These are phyloP conservation scores for Passalora sequoiae DNA, from an alignment of 2,329 filamentous ascomycete genomes.

Conservation along the genomic window DNA sequence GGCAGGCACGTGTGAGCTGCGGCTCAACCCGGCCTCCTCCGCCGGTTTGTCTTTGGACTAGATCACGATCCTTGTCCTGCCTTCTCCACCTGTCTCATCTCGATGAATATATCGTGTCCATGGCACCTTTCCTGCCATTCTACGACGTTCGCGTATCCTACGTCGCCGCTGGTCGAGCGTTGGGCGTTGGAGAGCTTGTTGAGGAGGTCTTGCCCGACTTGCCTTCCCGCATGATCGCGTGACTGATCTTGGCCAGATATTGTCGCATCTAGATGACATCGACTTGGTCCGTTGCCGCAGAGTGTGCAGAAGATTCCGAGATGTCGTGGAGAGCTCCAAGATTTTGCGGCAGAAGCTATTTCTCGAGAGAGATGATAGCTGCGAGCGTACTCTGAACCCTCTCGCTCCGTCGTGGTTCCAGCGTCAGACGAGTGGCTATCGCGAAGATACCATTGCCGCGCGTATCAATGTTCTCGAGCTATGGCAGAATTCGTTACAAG, in stretches of 20 bases:
- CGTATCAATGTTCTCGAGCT: slow-evolving; percentile 18
- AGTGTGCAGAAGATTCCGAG: slow-evolving; percentile 15
- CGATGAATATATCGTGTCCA: not conserved
- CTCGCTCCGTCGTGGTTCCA: slow-evolving; percentile 17
- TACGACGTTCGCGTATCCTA: not conserved
- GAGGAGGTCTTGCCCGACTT: slow-evolving; percentile 6
- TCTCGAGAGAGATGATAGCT: slow-evolving; percentile 13
- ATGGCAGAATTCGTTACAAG: slow-evolving; percentile 13
- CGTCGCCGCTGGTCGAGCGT: slow-evolving; percentile 16
- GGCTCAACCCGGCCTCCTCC: not conserved
- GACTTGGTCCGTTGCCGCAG: slow-evolving; percentile 19
- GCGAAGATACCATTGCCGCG: slow-evolving; percentile 19
- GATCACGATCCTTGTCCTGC: slow-evolving; percentile 1
- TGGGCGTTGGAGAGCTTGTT: slow-evolving; percentile 20
- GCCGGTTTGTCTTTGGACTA: too few relatives aligned
- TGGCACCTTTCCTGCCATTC: slow-evolving; percentile 3
- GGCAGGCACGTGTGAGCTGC: not conserved
- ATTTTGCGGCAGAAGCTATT: slow-evolving; percentile 14
- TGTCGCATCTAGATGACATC: slow-evolving; percentile 8
- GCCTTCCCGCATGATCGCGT: not conserved
- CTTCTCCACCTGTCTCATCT: not conserved
- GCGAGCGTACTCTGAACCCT: slow-evolving; percentile 14
- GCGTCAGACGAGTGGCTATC: slow-evolving; percentile 16
- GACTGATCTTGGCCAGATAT: slow-evolving; percentile 7
- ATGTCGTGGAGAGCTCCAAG: slow-evolving; percentile 15